Evolutionary conservation across 2,329 filamentous ascomycete genomes (phyloP).

Genomic region (Neopestalotiopsis rosae): DNA sequence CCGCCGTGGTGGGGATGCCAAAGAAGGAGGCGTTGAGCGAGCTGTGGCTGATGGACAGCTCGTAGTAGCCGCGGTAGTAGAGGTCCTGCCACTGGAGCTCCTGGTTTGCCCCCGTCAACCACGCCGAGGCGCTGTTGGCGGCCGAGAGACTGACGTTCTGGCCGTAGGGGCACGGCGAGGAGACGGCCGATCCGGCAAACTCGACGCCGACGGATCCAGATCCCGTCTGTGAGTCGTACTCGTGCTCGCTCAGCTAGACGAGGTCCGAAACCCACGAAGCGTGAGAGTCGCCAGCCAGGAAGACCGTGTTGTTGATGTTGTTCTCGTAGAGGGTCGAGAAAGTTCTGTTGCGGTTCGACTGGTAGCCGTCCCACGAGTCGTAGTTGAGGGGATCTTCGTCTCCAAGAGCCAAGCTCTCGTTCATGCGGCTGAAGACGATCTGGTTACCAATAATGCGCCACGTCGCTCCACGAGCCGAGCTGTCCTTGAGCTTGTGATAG

Average conservation of each 20-base stretch:
- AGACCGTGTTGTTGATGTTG: conserved; percentile 68
- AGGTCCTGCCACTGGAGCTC: conserved; percentile 68
- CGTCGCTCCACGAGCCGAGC: conserved; percentile 63
- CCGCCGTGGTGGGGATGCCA: conserved; percentile 52
- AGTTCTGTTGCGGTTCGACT: conserved; percentile 66
- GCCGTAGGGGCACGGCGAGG: conserved; percentile 60
- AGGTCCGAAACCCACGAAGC: conserved; percentile 61
- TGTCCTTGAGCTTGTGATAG: conserved; percentile 62
- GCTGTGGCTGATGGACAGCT: conserved; percentile 58
- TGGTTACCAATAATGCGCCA: conserved; percentile 78
- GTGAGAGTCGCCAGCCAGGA: conserved; percentile 67
- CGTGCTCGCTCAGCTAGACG: conserved; percentile 50
- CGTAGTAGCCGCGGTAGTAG: conserved; percentile 70
- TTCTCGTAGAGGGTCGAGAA: conserved; percentile 64
- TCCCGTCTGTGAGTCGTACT: conserved; percentile 50
- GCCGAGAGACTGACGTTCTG: conserved; percentile 58
- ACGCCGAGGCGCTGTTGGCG: conserved; percentile 50
- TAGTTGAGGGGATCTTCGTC: conserved; percentile 51
- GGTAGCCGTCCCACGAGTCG: conserved; percentile 53
- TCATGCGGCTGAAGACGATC: conserved; percentile 60
- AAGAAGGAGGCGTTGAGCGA: conserved; percentile 63
- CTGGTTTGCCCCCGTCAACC: conserved; percentile 52
- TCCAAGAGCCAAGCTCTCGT: conserved; percentile 36
- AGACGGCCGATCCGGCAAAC: conserved; percentile 63
- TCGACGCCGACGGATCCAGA: conserved; percentile 54